Conservation (phyloP, 2,329 filamentous ascomycete genomes). For the Paraphaeosphaeria minitans region DNA sequence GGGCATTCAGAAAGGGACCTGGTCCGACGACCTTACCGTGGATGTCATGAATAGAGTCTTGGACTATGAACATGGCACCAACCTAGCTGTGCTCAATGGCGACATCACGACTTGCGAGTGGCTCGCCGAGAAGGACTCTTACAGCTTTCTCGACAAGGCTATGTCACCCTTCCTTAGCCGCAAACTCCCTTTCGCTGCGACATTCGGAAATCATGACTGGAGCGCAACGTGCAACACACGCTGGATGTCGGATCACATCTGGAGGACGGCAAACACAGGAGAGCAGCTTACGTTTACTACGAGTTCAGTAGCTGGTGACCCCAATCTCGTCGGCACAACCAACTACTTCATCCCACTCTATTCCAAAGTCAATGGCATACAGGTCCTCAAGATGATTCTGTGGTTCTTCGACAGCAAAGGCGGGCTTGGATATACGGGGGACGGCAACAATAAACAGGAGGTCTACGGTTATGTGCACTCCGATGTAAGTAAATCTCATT, state of each 20-base stretch:
- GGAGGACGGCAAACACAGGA: conserved; percentile 51
- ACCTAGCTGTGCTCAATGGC: conserved; percentile 72
- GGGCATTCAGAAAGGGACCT: conserved; percentile 8
- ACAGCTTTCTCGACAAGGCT: conserved; percentile 29
- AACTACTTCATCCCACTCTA: conserved; percentile 63
- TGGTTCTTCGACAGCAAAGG: conserved; percentile 71
- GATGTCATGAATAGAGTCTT: conserved; percentile 64
- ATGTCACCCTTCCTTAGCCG: conserved; percentile 57
- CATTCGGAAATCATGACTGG: conserved; percentile 73
- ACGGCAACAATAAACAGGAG: conserved; percentile 19
- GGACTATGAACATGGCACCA: conserved; percentile 57
- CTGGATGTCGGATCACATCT: conserved; percentile 32
- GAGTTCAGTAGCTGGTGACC: conserved; percentile 42
- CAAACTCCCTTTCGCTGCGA: conserved; percentile 66
- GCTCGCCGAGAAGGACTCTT: conserved; percentile 23
- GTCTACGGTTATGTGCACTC: conserved; percentile 28
- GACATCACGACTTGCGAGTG: conserved; percentile 72
- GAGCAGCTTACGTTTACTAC: conserved; percentile 50
- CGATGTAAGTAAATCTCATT: conserved; percentile 19
- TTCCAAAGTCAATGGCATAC: conserved; percentile 36
- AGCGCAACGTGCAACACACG: conserved; percentile 32
- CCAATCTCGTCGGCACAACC: conserved; percentile 46
- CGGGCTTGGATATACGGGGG: conserved; percentile 25
- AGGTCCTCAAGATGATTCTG: conserved; percentile 56
- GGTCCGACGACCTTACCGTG: conserved; percentile 63